Evolutionary conservation across 1,284 basidiomycete genomes (phyloP).

Genomic region (Apiotrichum mycotoxinovorans): DNA sequence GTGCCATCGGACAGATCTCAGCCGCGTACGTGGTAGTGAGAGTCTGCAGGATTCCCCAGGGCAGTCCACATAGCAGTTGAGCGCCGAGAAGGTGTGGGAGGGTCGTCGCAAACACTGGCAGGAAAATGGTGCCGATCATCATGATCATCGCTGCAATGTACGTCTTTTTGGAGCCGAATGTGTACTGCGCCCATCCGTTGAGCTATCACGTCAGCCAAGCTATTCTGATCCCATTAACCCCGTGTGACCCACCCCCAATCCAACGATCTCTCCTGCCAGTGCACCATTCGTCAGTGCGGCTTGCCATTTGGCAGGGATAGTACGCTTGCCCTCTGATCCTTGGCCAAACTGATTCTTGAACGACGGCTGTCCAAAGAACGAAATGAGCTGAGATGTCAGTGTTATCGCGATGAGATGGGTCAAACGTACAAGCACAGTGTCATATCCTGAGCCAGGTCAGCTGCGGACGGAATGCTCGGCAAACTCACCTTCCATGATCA

Average conservation of each 20-base stretch:
- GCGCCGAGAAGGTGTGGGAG: constrained; percentile 44
- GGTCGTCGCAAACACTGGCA: constrained; percentile 47
- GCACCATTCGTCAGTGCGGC: constrained; percentile 41
- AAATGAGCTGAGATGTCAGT: constrained; percentile 28
- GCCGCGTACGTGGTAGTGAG: constrained; percentile 53
- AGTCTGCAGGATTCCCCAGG: constrained; percentile 52
- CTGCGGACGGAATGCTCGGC: background rate
- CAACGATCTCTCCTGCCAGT: constrained; percentile 30
- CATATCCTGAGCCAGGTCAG: background rate
- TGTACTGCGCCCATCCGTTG: constrained; percentile 35
- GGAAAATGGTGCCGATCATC: constrained; percentile 44
- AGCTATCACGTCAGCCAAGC: constrained; percentile 1
- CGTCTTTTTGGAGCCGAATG: constrained; percentile 41
- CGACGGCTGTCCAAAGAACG: constrained; percentile 47
- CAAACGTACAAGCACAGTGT: background rate
- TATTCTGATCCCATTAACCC: background rate
- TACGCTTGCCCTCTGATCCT: constrained; percentile 8
- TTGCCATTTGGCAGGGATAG: constrained; percentile 41
- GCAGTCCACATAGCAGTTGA: constrained; percentile 21
- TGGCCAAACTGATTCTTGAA: constrained; percentile 32
- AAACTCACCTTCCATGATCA: constrained; percentile 12
- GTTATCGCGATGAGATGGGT: background rate
- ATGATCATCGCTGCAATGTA: constrained; percentile 36
- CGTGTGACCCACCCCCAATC: constrained; percentile 5
- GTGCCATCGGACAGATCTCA: constrained; percentile 51